phyloP scores from a whole-genome alignment of 2,329 filamentous ascomycete species.

The Neocatenulostroma microsporum region DNA sequence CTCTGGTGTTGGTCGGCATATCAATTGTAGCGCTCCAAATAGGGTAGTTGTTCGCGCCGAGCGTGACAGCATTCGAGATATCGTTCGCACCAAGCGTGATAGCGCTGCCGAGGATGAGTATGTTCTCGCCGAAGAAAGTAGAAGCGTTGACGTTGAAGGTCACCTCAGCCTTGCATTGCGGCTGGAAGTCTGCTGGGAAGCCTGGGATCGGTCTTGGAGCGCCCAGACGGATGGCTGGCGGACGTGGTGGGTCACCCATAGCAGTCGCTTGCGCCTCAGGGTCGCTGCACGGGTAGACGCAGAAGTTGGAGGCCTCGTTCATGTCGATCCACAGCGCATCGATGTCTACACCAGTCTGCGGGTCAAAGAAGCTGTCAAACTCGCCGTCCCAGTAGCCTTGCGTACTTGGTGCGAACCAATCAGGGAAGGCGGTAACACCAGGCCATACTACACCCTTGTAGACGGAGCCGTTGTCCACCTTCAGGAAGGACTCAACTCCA shows the following conservation, averaged over 20 bases:
- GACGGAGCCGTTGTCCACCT: slow-evolving; percentile 46
- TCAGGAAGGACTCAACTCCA: slow-evolving; percentile 51
- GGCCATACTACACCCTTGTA: slow-evolving; percentile 67
- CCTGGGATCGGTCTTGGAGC: slow-evolving; percentile 60
- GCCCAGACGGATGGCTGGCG: slow-evolving; percentile 53
- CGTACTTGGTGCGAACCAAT: slow-evolving; percentile 64
- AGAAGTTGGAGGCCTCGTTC: slow-evolving; percentile 54
- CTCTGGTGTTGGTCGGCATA: slow-evolving; percentile 23
- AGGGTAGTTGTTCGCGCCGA: slow-evolving; percentile 27
- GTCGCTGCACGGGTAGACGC: slow-evolving; percentile 33
- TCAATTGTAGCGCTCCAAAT: slow-evolving; percentile 29
- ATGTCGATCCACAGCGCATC: slow-evolving; percentile 67
- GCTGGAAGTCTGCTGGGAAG: slow-evolving; percentile 61
- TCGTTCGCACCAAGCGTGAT: slow-evolving; percentile 25
- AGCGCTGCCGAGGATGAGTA: slow-evolving; percentile 26
- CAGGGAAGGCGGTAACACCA: slow-evolving; percentile 44
- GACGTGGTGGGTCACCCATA: slow-evolving; percentile 50
- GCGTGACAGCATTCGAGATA: slow-evolving; percentile 21
- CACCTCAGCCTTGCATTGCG: slow-evolving; percentile 32
- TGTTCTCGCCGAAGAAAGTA: slow-evolving; percentile 31
- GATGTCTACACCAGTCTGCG: slow-evolving; percentile 60
- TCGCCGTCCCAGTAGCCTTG: slow-evolving; percentile 63
- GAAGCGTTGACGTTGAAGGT: slow-evolving; percentile 28
- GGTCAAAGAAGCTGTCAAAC: slow-evolving; percentile 57
- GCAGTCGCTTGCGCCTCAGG: slow-evolving; percentile 31